Percentiles rank a stretch among this genome's conserved stretches.
phyloP scores from a whole-genome alignment of 2,329 filamentous ascomycete species.

The Pseudopithomyces chartarum region DNA sequence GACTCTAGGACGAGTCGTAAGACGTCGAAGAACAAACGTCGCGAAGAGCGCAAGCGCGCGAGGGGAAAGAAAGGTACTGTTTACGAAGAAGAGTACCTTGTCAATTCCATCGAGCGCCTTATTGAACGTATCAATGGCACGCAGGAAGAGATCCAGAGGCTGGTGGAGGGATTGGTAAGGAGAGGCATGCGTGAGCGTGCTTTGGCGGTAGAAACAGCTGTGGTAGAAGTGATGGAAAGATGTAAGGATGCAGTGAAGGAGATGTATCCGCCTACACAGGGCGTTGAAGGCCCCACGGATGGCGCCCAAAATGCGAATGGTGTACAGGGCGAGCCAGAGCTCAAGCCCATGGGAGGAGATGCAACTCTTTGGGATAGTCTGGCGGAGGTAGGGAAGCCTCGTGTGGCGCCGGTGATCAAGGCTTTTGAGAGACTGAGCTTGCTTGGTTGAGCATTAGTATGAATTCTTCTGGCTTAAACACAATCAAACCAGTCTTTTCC shows the following conservation, averaged over 20 bases:
- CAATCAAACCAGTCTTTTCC: no score
- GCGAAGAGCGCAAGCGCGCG: constrained; percentile 94
- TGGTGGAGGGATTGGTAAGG: constrained; percentile 78
- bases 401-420: constrained; percentile 59
- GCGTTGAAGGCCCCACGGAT: no score
- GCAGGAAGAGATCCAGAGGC: constrained; percentile 71
- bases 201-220: constrained; percentile 72
- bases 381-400: constrained; percentile 43
- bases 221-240: constrained; percentile 73
- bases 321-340: constrained; percentile 18
- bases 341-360: constrained; percentile 49
- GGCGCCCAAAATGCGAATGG: not conserved
- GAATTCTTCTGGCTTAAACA: no score
- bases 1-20: constrained; percentile 76
- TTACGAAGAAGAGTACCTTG: constrained; percentile 96
- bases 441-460: constrained; percentile 21
- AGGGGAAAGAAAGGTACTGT: constrained; percentile 94
- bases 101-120: constrained; percentile 82
- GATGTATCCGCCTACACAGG: constrained; percentile 26
- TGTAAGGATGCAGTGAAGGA: constrained; percentile 71
- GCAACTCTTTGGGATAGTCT: constrained; percentile 53
- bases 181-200: constrained; percentile 88
- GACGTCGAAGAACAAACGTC: constrained; percentile 83
- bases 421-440: constrained; percentile 52
- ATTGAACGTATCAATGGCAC: constrained; percentile 80